Conservation (phyloP, 495 filamentous ascomycete species). For the Rusavskia elegans region DNA sequence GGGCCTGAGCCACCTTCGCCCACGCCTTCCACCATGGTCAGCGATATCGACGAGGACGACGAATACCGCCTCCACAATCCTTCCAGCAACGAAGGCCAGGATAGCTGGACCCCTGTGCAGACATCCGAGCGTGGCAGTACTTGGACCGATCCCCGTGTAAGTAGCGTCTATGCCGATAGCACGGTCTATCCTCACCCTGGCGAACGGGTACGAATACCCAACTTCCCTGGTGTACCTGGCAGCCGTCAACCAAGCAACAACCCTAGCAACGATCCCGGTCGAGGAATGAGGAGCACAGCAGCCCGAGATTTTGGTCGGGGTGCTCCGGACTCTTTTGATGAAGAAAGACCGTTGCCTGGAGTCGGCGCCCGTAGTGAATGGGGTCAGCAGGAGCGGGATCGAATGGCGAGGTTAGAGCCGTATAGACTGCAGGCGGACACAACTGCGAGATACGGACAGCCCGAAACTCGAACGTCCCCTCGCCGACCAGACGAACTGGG, state of each 20-base stretch:
- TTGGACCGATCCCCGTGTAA: conserved; percentile 7
- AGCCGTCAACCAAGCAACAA: conserved; percentile 8
- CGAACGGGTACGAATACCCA: conserved; percentile 13
- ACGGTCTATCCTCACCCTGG: conserved; percentile 12
- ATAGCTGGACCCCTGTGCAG: conserved; percentile 13
- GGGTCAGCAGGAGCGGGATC: background rate
- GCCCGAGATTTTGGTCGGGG: conserved; percentile 8
- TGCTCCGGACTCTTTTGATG: background rate
- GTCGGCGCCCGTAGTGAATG: background rate
- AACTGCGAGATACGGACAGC: background rate
- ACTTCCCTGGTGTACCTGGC: conserved; percentile 12
- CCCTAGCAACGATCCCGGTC: background rate
- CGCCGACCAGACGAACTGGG: conserved; percentile 6
- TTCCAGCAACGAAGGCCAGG: conserved; percentile 9
- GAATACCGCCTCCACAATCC: conserved; percentile 5
- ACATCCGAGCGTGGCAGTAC: conserved; percentile 4
- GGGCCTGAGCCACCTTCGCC: conserved; percentile 6
- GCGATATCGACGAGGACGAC: conserved; percentile 14
- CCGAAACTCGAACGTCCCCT: conserved; percentile 1
- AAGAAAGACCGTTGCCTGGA: background rate
- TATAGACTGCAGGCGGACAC: background rate
- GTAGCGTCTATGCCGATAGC: conserved; percentile 10
- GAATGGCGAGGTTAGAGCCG: background rate
- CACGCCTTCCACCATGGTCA: conserved; percentile 11
- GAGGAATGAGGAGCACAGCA: conserved; percentile 10